Evolutionary conservation across 2,329 filamentous ascomycete genomes (phyloP), one percentile per base, ranked within the genome.

Genomic region (Lachnellula hyalina): DNA sequence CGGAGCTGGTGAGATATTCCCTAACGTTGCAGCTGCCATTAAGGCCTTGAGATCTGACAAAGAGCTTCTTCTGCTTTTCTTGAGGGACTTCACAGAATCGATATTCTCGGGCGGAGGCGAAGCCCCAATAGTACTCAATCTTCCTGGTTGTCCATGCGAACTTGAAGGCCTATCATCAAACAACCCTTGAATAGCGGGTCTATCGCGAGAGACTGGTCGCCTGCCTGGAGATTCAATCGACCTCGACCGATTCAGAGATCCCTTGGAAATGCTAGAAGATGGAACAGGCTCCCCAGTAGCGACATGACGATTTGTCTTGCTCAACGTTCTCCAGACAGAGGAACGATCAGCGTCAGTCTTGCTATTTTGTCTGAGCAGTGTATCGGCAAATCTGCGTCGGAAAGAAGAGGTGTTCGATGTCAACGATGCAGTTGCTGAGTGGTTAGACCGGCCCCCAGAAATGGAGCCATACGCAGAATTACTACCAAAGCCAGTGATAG

Each of bases 61-160:
- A 25, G 92, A 96, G 73, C 92, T 96, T 68, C 93, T 85, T 53
- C 93, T 82, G 75, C 96, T 96, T 74, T 86, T 92, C 68, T 81
- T 85, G 45, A 76, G 73, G n/a, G 71, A 70, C 60, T 69, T 75
- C 54, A 45, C 63, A 25, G 69, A 69, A 61, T 66, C 61, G 64
- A 60, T 67, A 75, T 73, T 70, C 75, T 84, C 70, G 59, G 55
- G 58, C 12, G 66, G 63, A 19, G 67, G 67, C 15, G 66, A 69
- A n/a, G 60, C 63, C 8, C 65, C 65, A 32, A 68, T 70, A 11
- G 63, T 65, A 40, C 62, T 65, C 5, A 68, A 54, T 57, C 64
- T 64, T n/a, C 57, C 55, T 28, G 55, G 45, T 32, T 52, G 48
- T 12, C 77, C 75, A 61, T 83, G 76, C 2, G 82, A 82, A 67